Conservation (phyloP, 495 filamentous ascomycete species). For the Aspergillus indologenus region DNA sequence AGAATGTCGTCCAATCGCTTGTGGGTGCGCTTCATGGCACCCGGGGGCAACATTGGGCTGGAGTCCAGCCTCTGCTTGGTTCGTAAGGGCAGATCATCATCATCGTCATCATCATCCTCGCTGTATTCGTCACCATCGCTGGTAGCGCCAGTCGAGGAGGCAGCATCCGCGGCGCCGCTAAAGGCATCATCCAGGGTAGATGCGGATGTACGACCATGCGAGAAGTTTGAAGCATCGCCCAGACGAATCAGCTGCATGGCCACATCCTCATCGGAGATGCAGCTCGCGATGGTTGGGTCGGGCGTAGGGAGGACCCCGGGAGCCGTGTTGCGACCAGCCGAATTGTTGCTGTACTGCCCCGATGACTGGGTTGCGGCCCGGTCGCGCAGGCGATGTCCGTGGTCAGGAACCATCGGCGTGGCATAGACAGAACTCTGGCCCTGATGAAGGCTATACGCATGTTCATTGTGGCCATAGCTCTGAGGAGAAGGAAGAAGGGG, state of each 20-base stretch:
- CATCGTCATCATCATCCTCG: slow-evolving; percentile 65
- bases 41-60: slow-evolving; percentile 51
- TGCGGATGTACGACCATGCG: slow-evolving; percentile 85
- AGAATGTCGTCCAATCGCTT: slow-evolving; percentile 61
- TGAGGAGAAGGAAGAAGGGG: slow-evolving; percentile 76
- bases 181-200: slow-evolving; percentile 91
- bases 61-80: slow-evolving; percentile 60
- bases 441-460: slow-evolving; percentile 40
- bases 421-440: slow-evolving; percentile 44
- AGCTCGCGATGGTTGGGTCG: slow-evolving; percentile 89
- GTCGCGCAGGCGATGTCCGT: slow-evolving; percentile 64
- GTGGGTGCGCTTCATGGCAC: slow-evolving; percentile 49
- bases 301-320: slow-evolving; percentile 80
- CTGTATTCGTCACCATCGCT: slow-evolving; percentile 75
- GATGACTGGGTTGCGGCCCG: slow-evolving; percentile 37
- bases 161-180: slow-evolving; percentile 79
- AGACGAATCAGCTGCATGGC: slow-evolving; percentile 93
- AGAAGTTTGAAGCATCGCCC: slow-evolving; percentile 86
- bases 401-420: slow-evolving; percentile 54
- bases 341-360: slow-evolving; percentile 35
- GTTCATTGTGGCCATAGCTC: slow-evolving; percentile 59
- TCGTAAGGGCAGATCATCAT: slow-evolving; percentile 60
- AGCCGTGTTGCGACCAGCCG: slow-evolving; percentile 39
- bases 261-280: slow-evolving; percentile 96
- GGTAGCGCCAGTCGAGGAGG: slow-evolving; percentile 79